Percentiles rank a stretch among this genome's conserved stretches.
These are phyloP conservation scores for Aspergillus melleus DNA, from an alignment of 2,329 filamentous ascomycete genomes.

Conservation along the genomic window DNA sequence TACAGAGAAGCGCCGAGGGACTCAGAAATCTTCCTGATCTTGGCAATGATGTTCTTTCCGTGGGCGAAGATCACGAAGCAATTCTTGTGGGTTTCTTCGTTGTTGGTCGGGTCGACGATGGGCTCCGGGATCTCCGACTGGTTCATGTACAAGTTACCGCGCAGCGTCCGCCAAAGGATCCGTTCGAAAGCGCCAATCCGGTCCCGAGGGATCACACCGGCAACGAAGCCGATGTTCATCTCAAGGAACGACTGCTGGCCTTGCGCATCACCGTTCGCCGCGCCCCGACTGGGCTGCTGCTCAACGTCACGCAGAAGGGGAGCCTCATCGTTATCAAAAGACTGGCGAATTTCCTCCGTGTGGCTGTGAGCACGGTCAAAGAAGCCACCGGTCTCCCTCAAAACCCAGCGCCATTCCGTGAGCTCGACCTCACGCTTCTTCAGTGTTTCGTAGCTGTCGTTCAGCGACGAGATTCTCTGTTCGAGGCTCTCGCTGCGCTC, in stretches of 20 bases:
- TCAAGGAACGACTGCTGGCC: constrained; percentile 86
- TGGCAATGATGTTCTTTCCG: constrained; percentile 95
- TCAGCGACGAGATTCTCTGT: constrained; percentile 84
- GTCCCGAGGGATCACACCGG: constrained; percentile 91
- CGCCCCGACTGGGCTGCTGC: constrained; percentile 63
- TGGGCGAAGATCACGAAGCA: constrained; percentile 99
- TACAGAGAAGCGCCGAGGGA: constrained; percentile 95
- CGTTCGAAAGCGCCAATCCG: constrained; percentile 94
- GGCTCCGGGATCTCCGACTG: constrained; percentile 96
- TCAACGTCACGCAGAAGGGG: constrained; percentile 92
- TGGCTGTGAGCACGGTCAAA: constrained; percentile 96
- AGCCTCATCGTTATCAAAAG: constrained; percentile 83
- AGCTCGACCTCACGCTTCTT: constrained; percentile 97
- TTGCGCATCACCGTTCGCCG: constrained; percentile 62
- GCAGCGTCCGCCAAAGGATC: constrained; percentile 94
- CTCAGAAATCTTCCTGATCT: constrained; percentile 98
- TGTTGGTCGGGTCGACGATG: constrained; percentile 86
- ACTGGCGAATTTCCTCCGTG: constrained; percentile 93
- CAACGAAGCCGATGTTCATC: constrained; percentile 98
- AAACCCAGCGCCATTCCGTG: constrained; percentile 97
- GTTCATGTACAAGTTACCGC: constrained; percentile 99
- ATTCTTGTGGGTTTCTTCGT: constrained; percentile 92
- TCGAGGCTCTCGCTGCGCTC: constrained; percentile 92
- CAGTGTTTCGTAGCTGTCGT: constrained; percentile 97
- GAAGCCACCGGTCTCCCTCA: constrained; percentile 94